Base-by-base conservation (phyloP, 129 eudicot genomes). In the Arctium minus region DNA sequence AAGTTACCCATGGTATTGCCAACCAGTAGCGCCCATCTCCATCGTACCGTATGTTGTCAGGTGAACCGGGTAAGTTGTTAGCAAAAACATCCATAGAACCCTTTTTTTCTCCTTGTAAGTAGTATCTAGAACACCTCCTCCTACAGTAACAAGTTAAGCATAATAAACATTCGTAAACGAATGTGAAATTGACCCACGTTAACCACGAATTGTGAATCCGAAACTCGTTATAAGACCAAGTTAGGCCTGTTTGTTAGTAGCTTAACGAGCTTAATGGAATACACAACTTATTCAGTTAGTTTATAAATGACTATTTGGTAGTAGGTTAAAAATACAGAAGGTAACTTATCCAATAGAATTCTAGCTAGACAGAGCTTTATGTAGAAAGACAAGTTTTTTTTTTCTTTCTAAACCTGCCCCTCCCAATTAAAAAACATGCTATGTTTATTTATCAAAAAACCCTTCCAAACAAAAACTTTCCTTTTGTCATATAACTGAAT, bases 21-120 rank as follows among this genome's bases (percentile, higher is more conserved):
- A 94, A 74, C 97, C 94, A 94, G 74, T 86, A 94, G 1, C 32
- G 89, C n/a, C 96, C 96, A 53, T 91, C 90, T 40, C 96, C 96
- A 82, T 94, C 98, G 3, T 87, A 89, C 35, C 85, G 81, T 44
- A 95, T 73, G 85, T 95, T 95, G 78, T 95, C 98, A 0, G 98
- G 97, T 11, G 80, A 29, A 69, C 97, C 98, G 31, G 94, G 93
- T 38, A 92, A 77, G 37, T 89, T 87, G 15, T 88, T 88, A 6
- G 86, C 79, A 64, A 95, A 92, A 5, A 73, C 82, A 36, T 88
- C 92, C 1, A 84, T 83, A n/a, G 88, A 42, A 40, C 98, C 98
- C 77, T 82, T 82, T 76, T 70, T 88, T 53, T 85, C 90, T 17
- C 94, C 97, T 73, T 86, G 37, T 75, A 95, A 77, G 84, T 89